Evolutionary conservation across 176 grass and related monocot genomes (phyloP).

Genomic region (Elaeis guineensis): DNA sequence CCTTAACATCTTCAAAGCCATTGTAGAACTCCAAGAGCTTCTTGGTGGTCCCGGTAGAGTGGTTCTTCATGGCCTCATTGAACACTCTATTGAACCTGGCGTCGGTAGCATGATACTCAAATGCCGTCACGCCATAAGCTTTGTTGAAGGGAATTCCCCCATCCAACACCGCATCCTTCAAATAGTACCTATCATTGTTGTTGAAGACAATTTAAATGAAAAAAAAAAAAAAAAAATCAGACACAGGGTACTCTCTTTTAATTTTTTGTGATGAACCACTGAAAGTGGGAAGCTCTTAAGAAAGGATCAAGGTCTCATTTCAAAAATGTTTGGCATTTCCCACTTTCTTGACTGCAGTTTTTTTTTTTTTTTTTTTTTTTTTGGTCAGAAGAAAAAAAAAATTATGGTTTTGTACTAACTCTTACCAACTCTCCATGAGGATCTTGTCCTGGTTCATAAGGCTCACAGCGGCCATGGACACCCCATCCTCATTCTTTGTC

Average conservation of each 20-base stretch:
- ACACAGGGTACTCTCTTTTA: too few species aligned
- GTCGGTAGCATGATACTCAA: constrained; percentile 85
- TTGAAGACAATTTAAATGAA: too few species aligned
- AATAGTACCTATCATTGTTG: constrained; percentile 48
- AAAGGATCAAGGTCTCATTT: too few species aligned
- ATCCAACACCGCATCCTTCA: constrained; percentile 71
- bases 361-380: too few species aligned
- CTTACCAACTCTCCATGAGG: constrained; percentile 92
- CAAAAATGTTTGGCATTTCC: too few species aligned
- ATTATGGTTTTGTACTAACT: too few species aligned
- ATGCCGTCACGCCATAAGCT: constrained; percentile 85
- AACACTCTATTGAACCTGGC: constrained; percentile 87
- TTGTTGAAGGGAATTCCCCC: constrained; percentile 99
- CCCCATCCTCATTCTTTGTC: constrained; percentile 75
- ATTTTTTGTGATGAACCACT: too few species aligned
- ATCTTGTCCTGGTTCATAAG: constrained; percentile 97
- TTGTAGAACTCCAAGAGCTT: constrained; percentile 74
- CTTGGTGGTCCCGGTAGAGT: constrained; percentile 73
- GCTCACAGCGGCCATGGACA: constrained; percentile 77
- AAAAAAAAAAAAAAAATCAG: too few species aligned
- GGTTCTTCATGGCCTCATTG: constrained; percentile 98
- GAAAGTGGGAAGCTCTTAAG: too few species aligned
- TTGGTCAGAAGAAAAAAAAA: too few species aligned
- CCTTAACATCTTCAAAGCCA: constrained; percentile 49
- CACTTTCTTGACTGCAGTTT: too few species aligned